Evolutionary conservation across 192 early-diverging fungal genomes (phyloP).

Genomic region (Backusella liffmaniae): DNA sequence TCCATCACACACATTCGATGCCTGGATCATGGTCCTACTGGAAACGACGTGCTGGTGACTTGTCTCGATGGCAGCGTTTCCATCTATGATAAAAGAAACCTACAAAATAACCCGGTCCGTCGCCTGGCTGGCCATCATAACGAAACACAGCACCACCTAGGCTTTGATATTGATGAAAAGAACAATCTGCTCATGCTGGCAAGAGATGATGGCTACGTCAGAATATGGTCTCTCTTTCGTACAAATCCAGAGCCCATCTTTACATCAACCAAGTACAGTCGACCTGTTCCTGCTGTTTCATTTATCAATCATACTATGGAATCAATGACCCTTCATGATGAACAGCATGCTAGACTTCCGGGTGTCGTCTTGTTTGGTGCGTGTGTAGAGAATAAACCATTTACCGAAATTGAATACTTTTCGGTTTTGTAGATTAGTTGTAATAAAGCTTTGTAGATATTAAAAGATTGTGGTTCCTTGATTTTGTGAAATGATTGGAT

Average conservation of each 20-base stretch:
- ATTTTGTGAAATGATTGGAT: no score
- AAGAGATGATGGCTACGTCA: not conserved
- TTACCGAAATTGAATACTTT: not conserved
- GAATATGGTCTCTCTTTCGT: constrained; percentile 3
- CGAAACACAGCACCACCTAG: not conserved
- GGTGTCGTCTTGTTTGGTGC: not conserved
- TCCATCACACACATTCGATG: not conserved
- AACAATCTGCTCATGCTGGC: constrained; percentile 1
- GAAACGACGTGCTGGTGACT: not conserved
- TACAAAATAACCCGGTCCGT: not conserved
- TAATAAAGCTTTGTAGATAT: not conserved
- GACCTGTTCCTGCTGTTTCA: not conserved
- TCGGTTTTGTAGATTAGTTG: not conserved
- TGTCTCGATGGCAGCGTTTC: not conserved
- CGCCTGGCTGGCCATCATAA: not conserved
- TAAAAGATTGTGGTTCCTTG: no score
- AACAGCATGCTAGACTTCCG: not conserved
- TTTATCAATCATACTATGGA: not conserved
- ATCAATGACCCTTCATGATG: not conserved
- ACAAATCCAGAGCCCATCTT: not conserved
- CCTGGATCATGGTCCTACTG: not conserved
- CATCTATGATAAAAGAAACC: constrained; percentile 4
- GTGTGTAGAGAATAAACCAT: not conserved
- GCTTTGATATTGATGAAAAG: not conserved
- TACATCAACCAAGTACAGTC: not conserved